These are phyloP conservation scores for Clavispora santaluciae DNA, from an alignment of 805 yeast genomes.

Conservation along the genomic window DNA sequence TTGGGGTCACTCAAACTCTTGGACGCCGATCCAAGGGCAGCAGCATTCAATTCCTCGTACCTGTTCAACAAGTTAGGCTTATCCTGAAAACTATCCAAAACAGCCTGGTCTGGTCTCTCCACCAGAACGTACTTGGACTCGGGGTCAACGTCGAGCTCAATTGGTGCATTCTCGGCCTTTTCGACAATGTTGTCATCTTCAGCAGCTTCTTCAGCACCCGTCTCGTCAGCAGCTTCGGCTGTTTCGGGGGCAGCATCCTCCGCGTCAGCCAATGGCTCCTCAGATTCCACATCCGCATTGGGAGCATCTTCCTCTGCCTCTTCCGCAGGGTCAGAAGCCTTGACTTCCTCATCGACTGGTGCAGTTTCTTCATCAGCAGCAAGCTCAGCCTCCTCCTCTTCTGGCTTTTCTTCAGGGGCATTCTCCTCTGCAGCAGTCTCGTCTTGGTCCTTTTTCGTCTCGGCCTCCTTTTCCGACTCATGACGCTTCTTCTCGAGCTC, in stretches of 20 bases:
- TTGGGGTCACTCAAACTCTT: slow-evolving; percentile 45
- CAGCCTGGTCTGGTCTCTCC: slow-evolving; percentile 31
- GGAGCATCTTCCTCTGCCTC: slow-evolving; percentile 2
- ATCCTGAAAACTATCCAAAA: slow-evolving; percentile 35
- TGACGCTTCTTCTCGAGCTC: slow-evolving; percentile 1
- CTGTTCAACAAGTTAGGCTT: slow-evolving; percentile 46
- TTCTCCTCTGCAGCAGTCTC: slow-evolving; percentile 1
- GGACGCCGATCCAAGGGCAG: slow-evolving; percentile 44
- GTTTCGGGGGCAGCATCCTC: slow-evolving; percentile 1
- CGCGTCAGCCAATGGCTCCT: slow-evolving; percentile 10
- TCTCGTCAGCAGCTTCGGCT: slow-evolving; percentile 5
- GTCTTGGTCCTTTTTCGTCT: slow-evolving; percentile 6
- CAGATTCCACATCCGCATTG: slow-evolving; percentile 5
- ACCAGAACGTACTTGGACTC: slow-evolving; percentile 32
- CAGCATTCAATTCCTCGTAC: slow-evolving; percentile 45
- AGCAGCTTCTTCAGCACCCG: slow-evolving; percentile 4
- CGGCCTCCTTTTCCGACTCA: slow-evolving; percentile 1
- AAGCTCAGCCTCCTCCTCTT: not conserved
- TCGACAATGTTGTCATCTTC: slow-evolving; percentile 26
- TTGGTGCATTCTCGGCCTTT: slow-evolving; percentile 26
- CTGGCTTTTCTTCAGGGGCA: slow-evolving; percentile 7
- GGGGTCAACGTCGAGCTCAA: slow-evolving; percentile 31
- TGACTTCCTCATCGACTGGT: not conserved
- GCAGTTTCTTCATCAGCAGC: not conserved
- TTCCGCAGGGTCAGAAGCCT: slow-evolving; percentile 4